Evolutionary conservation across 1,284 basidiomycete genomes (phyloP).

Genomic region (Pascua guehoae): DNA sequence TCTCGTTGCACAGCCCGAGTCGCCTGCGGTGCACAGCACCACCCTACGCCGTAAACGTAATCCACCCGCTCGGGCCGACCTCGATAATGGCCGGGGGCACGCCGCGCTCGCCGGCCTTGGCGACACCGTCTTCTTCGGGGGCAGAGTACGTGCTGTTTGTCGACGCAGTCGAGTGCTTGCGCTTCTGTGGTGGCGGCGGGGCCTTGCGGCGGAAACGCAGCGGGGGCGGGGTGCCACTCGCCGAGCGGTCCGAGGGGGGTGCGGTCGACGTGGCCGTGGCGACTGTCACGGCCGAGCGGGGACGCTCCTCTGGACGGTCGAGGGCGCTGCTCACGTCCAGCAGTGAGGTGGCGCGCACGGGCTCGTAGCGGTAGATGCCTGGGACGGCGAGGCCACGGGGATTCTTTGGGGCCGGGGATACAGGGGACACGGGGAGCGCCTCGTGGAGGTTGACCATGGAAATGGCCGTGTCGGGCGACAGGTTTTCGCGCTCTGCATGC

Average conservation of each 20-base stretch:
- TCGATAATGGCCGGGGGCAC: conserved; percentile 42
- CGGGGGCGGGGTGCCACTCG: conserved; percentile 10
- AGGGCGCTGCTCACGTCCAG: conserved; percentile 39
- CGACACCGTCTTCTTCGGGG: conserved; percentile 7
- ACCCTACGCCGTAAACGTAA: conserved; percentile 27
- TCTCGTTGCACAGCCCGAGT: neutral
- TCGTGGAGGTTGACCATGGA: conserved; percentile 8
- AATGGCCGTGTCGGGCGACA: conserved; percentile 12
- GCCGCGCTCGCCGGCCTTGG: conserved; percentile 25
- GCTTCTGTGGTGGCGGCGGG: conserved; percentile 31
- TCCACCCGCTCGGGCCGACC: conserved; percentile 28
- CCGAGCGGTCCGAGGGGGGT: conserved; percentile 10
- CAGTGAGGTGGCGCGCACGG: conserved; percentile 36
- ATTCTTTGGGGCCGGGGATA: neutral
- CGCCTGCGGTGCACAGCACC: neutral
- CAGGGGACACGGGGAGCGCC: conserved; percentile 5
- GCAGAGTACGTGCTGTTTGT: neutral
- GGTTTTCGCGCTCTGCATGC: neutral
- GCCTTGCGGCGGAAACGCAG: conserved; percentile 20
- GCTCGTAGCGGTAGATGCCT: conserved; percentile 15
- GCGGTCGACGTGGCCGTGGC: neutral
- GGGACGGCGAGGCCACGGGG: neutral
- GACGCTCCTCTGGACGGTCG: conserved; percentile 1
- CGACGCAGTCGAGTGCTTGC: conserved; percentile 17
- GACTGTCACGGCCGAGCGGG: neutral